Percentiles rank a stretch among this genome's conserved stretches.
These are phyloP conservation scores for Phytophthora brassicae DNA, from an alignment of 352 stramenopile genomes.

Conservation along the genomic window DNA sequence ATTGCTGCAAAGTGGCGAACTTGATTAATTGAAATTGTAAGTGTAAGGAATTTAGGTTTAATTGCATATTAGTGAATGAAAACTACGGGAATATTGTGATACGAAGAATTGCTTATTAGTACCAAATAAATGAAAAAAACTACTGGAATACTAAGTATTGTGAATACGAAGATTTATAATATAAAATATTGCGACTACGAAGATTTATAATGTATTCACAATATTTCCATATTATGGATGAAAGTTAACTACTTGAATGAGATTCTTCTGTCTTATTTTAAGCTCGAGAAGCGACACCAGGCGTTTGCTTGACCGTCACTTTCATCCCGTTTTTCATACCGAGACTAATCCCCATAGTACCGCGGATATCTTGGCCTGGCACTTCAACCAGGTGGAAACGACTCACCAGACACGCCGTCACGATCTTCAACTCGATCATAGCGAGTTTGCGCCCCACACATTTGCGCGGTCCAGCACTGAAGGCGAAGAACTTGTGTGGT, in stretches of 20 bases:
- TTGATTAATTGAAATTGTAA: no score
- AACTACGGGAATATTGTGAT: no score
- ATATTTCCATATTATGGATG: no score
- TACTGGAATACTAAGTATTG: no score
- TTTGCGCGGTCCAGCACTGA: conserved; percentile 37
- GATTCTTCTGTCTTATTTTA: background rate
- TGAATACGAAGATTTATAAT: no score
- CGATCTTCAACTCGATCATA: conserved; percentile 80
- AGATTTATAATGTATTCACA: no score
- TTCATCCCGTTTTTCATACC: conserved; percentile 49
- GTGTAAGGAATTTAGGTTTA: background rate
- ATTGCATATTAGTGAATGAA: background rate
- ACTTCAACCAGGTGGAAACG: conserved; percentile 52
- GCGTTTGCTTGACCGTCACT: conserved; percentile 25
- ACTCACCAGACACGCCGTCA: conserved; percentile 49
- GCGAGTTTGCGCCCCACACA: conserved; percentile 52
- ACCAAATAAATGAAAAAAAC: no score
- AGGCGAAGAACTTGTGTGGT: conserved; percentile 38
- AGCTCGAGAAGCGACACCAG: conserved; percentile 16
- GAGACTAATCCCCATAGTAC: conserved; percentile 49
- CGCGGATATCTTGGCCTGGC: conserved; percentile 39
- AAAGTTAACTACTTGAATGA: no score
- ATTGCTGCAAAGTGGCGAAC: conserved; percentile 13
- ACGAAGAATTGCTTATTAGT: background rate
- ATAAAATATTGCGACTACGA: no score